These are phyloP conservation scores for Byssochlamys sp. DNA, from an alignment of 2,329 filamentous ascomycete genomes.

Conservation along the genomic window DNA sequence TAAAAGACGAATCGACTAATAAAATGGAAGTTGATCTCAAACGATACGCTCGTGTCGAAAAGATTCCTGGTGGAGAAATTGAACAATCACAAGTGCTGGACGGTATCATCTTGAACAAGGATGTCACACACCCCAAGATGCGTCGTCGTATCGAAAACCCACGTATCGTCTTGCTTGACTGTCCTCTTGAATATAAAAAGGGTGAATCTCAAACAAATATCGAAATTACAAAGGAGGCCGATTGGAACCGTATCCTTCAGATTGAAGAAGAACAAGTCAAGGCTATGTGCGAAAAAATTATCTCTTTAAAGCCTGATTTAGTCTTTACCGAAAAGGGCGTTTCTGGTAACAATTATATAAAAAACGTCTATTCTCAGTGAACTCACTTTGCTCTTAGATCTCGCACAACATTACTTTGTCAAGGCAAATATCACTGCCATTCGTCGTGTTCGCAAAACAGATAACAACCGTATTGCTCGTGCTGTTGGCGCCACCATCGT, in stretches of 20 bases:
- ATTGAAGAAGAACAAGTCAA: constrained; percentile 99
- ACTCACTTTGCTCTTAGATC: constrained; percentile 47
- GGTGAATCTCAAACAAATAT: constrained; percentile 98
- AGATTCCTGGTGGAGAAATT: constrained; percentile 95
- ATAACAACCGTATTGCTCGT: constrained; percentile 97
- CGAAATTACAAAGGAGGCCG: constrained; percentile 94
- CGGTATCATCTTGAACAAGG: constrained; percentile 99
- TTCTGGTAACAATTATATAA: constrained; percentile 50
- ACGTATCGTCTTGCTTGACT: constrained; percentile 84
- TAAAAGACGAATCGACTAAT: constrained; percentile 72
- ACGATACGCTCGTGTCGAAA: constrained; percentile 93
- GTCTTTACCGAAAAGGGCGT: constrained; percentile 99
- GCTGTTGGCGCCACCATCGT: constrained; percentile 94
- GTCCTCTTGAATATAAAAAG: constrained; percentile 98
- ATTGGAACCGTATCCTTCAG: constrained; percentile 97
- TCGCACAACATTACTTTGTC: constrained; percentile 93
- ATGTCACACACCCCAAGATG: constrained; percentile 99
- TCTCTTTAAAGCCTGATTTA: constrained; percentile 87
- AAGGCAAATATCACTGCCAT: constrained; percentile 92
- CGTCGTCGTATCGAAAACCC: constrained; percentile 93
- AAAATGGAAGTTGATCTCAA: constrained; percentile 98
- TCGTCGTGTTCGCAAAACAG: constrained; percentile 91
- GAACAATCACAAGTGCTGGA: constrained; percentile 91
- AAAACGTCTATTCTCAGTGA: constrained; percentile 2
- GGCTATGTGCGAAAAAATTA: constrained; percentile 86